A percentile compares a stretch with the other conserved stretches of the same genome.
Evolutionary conservation across 768 basidiomycete species (phyloP).

Genomic region (Chalciporus pseudorubinellus): DNA sequence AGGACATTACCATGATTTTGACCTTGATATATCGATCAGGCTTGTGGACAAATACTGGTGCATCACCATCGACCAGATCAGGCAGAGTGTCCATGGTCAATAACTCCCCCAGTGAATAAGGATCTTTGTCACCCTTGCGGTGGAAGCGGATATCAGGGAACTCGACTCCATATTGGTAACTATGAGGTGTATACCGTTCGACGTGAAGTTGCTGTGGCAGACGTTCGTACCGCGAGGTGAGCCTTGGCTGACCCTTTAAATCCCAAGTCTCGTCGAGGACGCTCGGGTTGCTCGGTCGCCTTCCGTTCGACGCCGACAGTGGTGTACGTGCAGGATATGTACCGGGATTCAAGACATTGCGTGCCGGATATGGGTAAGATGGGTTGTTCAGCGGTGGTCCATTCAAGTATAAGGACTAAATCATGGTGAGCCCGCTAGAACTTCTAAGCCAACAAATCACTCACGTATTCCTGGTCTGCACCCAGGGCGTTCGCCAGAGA

Average conservation of each 20-base stretch:
- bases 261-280: slow-evolving; percentile 1
- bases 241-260: not conserved
- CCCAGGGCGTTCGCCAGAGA: slow-evolving; percentile 24
- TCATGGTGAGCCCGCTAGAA: not conserved
- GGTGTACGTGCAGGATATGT: slow-evolving; percentile 15
- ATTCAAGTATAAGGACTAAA: slow-evolving; percentile 16
- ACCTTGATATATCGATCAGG: slow-evolving; percentile 35
- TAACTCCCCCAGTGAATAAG: slow-evolving; percentile 28
- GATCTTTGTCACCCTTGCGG: slow-evolving; percentile 20
- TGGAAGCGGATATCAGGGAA: slow-evolving; percentile 33
- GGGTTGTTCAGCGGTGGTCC: slow-evolving; percentile 17
- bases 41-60: slow-evolving; percentile 19
- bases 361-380: slow-evolving; percentile 29
- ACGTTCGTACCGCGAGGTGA: slow-evolving; percentile 7
- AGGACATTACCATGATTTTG: slow-evolving; percentile 32
- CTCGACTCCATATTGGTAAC: slow-evolving; percentile 15
- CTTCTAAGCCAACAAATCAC: not conserved
- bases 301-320: slow-evolving; percentile 7
- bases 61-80: slow-evolving; percentile 19
- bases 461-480: slow-evolving; percentile 12
- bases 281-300: not conserved
- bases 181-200: slow-evolving; percentile 10
- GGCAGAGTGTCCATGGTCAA: slow-evolving; percentile 25
- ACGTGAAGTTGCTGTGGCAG: slow-evolving; percentile 22
- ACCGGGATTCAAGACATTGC: slow-evolving; percentile 27